Conservation (phyloP, 257 asterid species). For the Thymus mandschuricus region DNA sequence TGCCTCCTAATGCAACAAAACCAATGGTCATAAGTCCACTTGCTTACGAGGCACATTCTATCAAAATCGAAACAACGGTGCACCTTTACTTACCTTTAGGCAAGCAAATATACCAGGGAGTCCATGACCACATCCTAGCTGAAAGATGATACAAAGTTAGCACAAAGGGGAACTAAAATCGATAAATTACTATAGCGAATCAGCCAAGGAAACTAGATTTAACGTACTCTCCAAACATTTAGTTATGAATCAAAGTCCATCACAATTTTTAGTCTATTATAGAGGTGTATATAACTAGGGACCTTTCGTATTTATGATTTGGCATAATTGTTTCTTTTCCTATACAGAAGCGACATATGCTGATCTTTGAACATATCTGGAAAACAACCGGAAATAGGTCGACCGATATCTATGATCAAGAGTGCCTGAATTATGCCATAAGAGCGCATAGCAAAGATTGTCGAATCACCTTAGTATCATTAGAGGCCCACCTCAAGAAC, state of each 20-base stretch:
- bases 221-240: background rate
- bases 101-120: slow-evolving; percentile 92
- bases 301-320: background rate
- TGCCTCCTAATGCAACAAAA: slow-evolving; percentile 60
- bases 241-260: slow-evolving; percentile 1
- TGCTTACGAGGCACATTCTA: slow-evolving; percentile 14
- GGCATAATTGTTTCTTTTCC: background rate
- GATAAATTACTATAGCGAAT: background rate
- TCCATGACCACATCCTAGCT: slow-evolving; percentile 99
- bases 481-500: slow-evolving; percentile 89
- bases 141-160: slow-evolving; percentile 38
- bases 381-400: background rate
- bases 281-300: slow-evolving; percentile 2
- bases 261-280: background rate
- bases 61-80: slow-evolving; percentile 6
- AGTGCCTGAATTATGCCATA: background rate
- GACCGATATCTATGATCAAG: background rate
- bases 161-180: slow-evolving; percentile 11
- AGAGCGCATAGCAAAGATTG: slow-evolving; percentile 23
- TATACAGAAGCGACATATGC: background rate
- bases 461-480: slow-evolving; percentile 50
- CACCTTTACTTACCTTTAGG: slow-evolving; percentile 56
- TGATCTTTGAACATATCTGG: slow-evolving; percentile 5
- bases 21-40: background rate
- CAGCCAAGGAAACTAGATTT: background rate